phyloP scores from a whole-genome alignment of 192 early-diverging fungal species.

The Linnemannia zychae region DNA sequence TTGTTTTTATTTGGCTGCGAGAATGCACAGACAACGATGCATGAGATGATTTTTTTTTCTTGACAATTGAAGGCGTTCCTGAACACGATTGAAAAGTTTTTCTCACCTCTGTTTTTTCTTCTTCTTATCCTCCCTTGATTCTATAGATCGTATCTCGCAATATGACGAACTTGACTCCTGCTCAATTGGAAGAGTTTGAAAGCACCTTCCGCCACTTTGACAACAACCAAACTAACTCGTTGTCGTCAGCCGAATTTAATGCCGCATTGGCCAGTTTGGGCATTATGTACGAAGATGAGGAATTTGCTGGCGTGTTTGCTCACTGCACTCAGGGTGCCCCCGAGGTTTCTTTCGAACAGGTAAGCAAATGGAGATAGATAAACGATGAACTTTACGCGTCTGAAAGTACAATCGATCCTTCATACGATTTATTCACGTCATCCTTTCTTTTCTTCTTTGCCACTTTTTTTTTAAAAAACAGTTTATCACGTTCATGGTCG shows the following conservation, averaged over 20 bases:
- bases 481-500: conserved; percentile 89
- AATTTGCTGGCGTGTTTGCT: conserved; percentile 77
- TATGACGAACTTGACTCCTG: conserved; percentile 93
- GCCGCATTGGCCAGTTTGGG: conserved; percentile 87
- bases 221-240: conserved; percentile 85
- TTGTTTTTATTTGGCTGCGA: background rate
- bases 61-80: background rate
- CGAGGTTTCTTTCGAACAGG: conserved; percentile 87
- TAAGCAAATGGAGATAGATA: conserved; percentile 25
- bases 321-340: conserved; percentile 71
- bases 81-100: too few relatives aligned
- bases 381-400: background rate
- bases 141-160: conserved; percentile 86
- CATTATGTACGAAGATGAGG: conserved; percentile 80
- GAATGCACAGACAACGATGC: background rate
- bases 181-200: conserved; percentile 94
- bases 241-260: conserved; percentile 85
- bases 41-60: background rate
- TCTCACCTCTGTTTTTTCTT: background rate
- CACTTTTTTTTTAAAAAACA: conserved; percentile 27
- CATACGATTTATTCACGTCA: too few relatives aligned
- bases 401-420: background rate
- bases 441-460: background rate
- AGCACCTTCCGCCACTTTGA: conserved; percentile 94
- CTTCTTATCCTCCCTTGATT: background rate